Evolutionary conservation across 2,329 filamentous ascomycete species (phyloP).

Genomic region (Pseudocercospora musae): DNA sequence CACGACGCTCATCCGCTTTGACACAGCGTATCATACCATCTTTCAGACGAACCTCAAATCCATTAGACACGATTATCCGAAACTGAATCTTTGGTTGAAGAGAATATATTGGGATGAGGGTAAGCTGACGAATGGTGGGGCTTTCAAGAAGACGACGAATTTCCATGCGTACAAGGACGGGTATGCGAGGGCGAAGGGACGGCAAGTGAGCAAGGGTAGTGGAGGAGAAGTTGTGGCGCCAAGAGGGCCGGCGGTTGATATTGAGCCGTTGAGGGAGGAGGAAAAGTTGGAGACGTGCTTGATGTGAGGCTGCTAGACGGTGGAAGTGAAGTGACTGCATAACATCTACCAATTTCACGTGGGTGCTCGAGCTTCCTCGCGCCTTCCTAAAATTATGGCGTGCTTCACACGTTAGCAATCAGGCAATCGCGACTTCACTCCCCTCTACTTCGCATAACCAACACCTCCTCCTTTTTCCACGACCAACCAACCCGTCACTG

Average conservation of each 20-base stretch:
- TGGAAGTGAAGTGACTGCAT: no score
- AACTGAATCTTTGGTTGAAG: conserved; percentile 46
- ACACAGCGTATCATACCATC: conserved; percentile 79
- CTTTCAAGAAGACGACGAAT: conserved; percentile 45
- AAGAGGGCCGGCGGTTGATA: conserved; percentile 13
- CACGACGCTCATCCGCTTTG: conserved; percentile 70
- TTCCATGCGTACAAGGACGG: conserved; percentile 35
- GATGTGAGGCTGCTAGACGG: no score
- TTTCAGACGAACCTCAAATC: conserved; percentile 70
- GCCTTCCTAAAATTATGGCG: background rate
- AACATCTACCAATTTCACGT: no score
- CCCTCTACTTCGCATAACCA: background rate
- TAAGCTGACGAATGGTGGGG: conserved; percentile 39
- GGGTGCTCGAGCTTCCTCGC: background rate
- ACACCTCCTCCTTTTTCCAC: background rate
- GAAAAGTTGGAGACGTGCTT: conserved; percentile 11
- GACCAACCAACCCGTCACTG: no score
- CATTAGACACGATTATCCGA: conserved; percentile 59
- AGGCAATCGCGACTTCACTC: background rate
- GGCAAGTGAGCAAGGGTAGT: conserved; percentile 11
- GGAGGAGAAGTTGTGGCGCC: conserved; percentile 13
- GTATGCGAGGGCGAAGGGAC: conserved; percentile 15
- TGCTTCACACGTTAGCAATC: background rate
- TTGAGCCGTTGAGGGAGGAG: conserved; percentile 13
- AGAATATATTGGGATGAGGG: conserved; percentile 47